Evolutionary conservation across 257 asterid genomes (phyloP), one percentile per base, ranked within the genome.

Genomic region (Penstemon davidsonii): DNA sequence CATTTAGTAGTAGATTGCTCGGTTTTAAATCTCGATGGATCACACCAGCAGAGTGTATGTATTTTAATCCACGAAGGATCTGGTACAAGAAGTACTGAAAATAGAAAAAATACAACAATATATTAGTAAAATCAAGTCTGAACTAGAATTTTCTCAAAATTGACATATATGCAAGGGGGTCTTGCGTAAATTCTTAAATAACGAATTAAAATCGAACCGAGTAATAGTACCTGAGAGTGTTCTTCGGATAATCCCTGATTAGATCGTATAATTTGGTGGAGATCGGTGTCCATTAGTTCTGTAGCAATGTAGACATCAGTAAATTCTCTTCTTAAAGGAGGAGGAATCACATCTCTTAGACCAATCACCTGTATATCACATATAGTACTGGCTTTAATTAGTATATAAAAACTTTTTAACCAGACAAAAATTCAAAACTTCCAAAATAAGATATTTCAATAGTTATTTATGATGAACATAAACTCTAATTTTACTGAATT

Each of bases 241-340:
- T 94, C 99, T 68, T 94, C 99, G 0, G 99, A 94, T 74, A 94
- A 80, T 53, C 80, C 82, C 64, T 94, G 99, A 76, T 94, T 88
- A 12, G 99, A 94, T 52, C 97, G 92, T 62, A 94, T 94, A 59
- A 91, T 94, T 70, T 94, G 99, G 79, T 94, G 99, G 75, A 94
- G 99, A 81, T 94, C 99, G 0, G 99, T 94, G 65, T 94, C 99
- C 99, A 91, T 94, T 44, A 91, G 88, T 70, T 94, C 99, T 0
- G 78, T 75, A 4, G 89, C 95, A 43, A 82, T 67, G 61, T 91
- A 94, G 54, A 94, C 97, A 79, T 94, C 97, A 42, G 69, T 53
- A 76, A 94, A 94, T 79, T 94, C 96, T 60, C 88, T 84, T 69
- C 96, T 80, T 55, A 84, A 19, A 8, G 99, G 99, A 45, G 99